These are phyloP conservation scores for Penicillium sp. DNA, from an alignment of 2,329 filamentous ascomycete genomes.

Conservation along the genomic window DNA sequence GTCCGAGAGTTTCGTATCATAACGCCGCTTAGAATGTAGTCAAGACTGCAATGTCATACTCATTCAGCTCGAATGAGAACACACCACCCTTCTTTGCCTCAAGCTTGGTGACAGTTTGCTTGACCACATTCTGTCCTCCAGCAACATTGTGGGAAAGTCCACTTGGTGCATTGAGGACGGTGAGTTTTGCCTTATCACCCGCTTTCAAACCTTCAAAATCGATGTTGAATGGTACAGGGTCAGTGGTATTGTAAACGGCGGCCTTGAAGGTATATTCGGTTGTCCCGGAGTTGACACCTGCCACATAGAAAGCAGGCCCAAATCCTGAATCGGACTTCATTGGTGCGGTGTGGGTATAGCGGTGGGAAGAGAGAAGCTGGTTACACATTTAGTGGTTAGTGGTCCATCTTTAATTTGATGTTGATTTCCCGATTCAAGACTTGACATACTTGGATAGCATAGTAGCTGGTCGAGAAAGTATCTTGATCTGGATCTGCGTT, in stretches of 20 bases:
- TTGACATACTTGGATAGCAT: constrained; percentile 5
- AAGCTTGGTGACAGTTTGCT: not conserved
- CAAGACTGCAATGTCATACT: constrained; percentile 3
- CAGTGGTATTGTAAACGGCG: constrained; percentile 4
- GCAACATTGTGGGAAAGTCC: constrained; percentile 6
- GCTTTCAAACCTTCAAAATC: not conserved
- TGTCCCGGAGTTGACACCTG: not conserved
- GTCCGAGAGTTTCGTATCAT: not conserved
- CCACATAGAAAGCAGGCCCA: constrained; percentile 3
- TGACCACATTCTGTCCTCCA: not conserved
- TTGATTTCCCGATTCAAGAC: not conserved
- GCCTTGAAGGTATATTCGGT: constrained; percentile 2
- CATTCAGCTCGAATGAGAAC: constrained; percentile 3
- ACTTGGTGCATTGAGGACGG: constrained; percentile 2
- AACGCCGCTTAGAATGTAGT: not conserved
- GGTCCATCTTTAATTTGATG: not conserved
- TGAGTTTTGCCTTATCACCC: not conserved
- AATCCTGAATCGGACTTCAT: not conserved
- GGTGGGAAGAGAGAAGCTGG: not conserved
- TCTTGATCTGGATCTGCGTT: constrained; percentile 4
- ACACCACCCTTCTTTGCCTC: not conserved
- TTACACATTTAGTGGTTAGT: not conserved
- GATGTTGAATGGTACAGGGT: not conserved
- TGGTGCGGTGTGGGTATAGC: constrained; percentile 1
- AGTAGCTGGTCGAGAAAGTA: constrained; percentile 5